Conservation (phyloP, 352 stramenopile genomes). For the Phytophthora macrochlamydospora region DNA sequence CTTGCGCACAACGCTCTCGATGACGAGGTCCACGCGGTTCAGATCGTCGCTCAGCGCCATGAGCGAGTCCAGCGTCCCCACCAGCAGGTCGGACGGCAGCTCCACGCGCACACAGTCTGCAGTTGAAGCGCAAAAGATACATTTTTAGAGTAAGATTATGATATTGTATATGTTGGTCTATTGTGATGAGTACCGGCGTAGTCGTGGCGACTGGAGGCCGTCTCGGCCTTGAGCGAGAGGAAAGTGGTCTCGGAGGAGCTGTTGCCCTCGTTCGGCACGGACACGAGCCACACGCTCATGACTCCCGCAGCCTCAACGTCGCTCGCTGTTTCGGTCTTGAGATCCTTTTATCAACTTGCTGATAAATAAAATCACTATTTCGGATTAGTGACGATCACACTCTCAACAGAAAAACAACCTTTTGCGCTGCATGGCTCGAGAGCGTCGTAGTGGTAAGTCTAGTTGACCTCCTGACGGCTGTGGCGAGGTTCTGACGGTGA, state of each 20-base stretch:
- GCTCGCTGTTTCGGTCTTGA: conserved; percentile 20
- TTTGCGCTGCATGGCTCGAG: conserved; percentile 8
- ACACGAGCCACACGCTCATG: conserved; percentile 81
- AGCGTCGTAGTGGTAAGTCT: conserved; percentile 28
- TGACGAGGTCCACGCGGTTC: conserved; percentile 93
- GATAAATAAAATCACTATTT: neutral
- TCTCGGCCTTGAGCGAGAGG: conserved; percentile 86
- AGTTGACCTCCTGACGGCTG: neutral
- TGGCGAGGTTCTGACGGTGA: conserved; percentile 23
- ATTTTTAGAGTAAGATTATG: neutral
- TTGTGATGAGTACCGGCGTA: conserved; percentile 55
- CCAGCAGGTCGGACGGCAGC: conserved; percentile 93
- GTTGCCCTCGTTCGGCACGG: conserved; percentile 84
- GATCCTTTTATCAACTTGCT: conserved; percentile 28
- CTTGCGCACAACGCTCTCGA: conserved; percentile 97
- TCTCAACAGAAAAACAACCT: neutral
- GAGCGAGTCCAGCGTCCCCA: conserved; percentile 97
- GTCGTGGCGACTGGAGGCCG: conserved; percentile 79
- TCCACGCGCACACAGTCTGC: conserved; percentile 86
- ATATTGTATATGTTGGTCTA: neutral
- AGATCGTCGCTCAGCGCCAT: conserved; percentile 96
- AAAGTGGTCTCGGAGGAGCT: conserved; percentile 86
- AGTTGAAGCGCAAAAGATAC: conserved; percentile 8
- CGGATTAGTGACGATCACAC: neutral
- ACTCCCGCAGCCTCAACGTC: neutral